Base-by-base conservation (phyloP, 768 basidiomycete genomes). In the Rubroboletus satanas region DNA sequence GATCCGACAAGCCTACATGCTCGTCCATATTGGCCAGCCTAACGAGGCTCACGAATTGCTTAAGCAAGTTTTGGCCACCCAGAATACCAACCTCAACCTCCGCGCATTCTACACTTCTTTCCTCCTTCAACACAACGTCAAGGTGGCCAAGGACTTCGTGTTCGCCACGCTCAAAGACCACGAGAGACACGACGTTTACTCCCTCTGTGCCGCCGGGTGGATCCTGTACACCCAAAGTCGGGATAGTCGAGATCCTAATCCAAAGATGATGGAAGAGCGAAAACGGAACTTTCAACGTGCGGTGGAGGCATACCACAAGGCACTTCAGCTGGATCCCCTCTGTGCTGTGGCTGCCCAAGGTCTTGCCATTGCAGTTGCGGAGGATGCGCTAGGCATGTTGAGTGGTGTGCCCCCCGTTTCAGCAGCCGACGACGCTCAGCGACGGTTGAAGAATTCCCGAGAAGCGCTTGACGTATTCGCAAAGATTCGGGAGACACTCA, bases 321-420 rank as follows among this genome's bases (percentile, higher is more conserved):
- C 95, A 0, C 72, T 99, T 33, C 82, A 83, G 45, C 63, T 93
- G 6, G 93, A 98, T 66, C 85, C 91, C 0, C 74, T 81, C 28
- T 97, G 93, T 70, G 93, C 93, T 2, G 84, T 93, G 56, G 97
- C 95, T 4, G 97, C 96, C 6, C 93, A 97, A 67, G 96, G 96
- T 3, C 77, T 99, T 8, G 97, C 95, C 1, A 98, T 98, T 59
- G 84, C 90, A 5, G 85, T 92, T 2, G 96, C 94, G 0, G 97
- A 99, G 67, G 93, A 96, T 69, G 87, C 88, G 0, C 73, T 98
- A 10, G 90, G 90, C 2, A 78, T 80, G 12, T 66, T 86, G 51
- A 81, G 81, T 12, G 85, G 85, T 32, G 76, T 76, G 5, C 62
- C 80, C 4, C 73, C 77, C 5, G 70, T 76, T 5, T 73, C 75